These are phyloP conservation scores for Raphanus hybrid DNA, from an alignment of 441 rosid genomes.

Conservation along the genomic window DNA sequence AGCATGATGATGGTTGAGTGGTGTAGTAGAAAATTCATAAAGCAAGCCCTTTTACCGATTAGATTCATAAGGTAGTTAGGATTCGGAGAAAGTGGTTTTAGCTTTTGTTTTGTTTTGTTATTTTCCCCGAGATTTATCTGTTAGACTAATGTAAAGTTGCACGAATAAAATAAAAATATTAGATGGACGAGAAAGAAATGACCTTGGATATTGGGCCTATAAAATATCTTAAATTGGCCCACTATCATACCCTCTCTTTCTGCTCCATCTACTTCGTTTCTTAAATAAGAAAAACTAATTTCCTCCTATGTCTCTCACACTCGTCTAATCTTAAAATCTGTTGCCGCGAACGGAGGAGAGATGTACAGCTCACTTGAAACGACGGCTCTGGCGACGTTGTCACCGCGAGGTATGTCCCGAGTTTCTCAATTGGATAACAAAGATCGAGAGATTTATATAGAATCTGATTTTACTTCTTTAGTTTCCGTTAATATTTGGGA, in stretches of 20 bases:
- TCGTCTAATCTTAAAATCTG: neutral
- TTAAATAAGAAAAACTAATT: conserved; percentile 5
- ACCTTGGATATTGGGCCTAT: conserved; percentile 16
- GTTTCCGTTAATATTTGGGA: neutral
- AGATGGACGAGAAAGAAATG: neutral
- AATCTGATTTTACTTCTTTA: neutral
- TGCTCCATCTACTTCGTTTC: neutral
- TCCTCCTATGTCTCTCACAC: conserved; percentile 12
- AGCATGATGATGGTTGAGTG: neutral
- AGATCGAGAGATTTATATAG: neutral
- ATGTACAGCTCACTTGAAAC: conserved; percentile 32
- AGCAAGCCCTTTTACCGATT: neutral
- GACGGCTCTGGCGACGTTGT: conserved; percentile 33
- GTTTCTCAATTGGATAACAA: neutral
- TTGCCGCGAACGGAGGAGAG: neutral
- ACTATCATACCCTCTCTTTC: neutral
- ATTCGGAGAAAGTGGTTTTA: neutral
- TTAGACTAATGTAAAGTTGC: neutral
- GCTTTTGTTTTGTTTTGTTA: neutral
- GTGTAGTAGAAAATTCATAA: neutral
- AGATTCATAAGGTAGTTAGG: neutral
- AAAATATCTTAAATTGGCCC: conserved; percentile 3
- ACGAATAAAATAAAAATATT: neutral
- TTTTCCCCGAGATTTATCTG: too few relatives aligned
- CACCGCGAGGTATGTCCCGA: conserved; percentile 20